Conservation (phyloP, 2,329 filamentous ascomycete species). For the Fusarium musae region DNA sequence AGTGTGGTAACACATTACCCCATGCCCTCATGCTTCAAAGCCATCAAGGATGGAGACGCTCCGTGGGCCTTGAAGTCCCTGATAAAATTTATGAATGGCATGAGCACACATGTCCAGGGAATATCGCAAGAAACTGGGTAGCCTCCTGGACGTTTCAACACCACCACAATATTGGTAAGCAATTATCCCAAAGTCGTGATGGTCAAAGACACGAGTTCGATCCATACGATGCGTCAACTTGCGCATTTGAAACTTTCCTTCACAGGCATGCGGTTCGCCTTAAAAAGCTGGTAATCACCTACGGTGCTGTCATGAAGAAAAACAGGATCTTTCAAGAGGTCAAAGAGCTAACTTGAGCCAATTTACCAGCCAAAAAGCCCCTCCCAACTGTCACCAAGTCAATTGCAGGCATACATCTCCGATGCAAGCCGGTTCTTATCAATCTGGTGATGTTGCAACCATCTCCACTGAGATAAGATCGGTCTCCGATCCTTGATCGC, state of each 20-base stretch:
- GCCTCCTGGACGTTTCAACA: neutral
- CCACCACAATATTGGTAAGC: neutral
- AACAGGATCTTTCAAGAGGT: too few relatives aligned
- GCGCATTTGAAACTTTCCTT: neutral
- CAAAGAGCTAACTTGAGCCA: neutral
- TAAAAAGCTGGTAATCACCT: neutral
- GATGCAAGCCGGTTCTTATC: conserved; percentile 18
- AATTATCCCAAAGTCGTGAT: neutral
- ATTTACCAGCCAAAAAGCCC: neutral
- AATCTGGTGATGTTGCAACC: conserved; percentile 25
- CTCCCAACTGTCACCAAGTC: neutral
- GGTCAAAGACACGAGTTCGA: neutral
- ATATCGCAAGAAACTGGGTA: neutral
- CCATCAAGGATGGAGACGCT: conserved; percentile 13
- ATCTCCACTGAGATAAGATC: conserved; percentile 30
- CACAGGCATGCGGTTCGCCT: neutral
- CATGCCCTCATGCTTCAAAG: conserved; percentile 2
- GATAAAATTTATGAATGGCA: conserved; percentile 11
- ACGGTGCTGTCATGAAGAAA: neutral
- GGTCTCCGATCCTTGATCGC: conserved; percentile 15
- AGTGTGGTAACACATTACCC: conserved; percentile 12
- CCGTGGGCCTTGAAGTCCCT: neutral
- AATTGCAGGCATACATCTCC: neutral
- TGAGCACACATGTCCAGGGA: conserved; percentile 18
- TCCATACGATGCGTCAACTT: neutral